Evolutionary conservation across 2,329 filamentous ascomycete species (phyloP).

Genomic region (Xylariaceae sp.): DNA sequence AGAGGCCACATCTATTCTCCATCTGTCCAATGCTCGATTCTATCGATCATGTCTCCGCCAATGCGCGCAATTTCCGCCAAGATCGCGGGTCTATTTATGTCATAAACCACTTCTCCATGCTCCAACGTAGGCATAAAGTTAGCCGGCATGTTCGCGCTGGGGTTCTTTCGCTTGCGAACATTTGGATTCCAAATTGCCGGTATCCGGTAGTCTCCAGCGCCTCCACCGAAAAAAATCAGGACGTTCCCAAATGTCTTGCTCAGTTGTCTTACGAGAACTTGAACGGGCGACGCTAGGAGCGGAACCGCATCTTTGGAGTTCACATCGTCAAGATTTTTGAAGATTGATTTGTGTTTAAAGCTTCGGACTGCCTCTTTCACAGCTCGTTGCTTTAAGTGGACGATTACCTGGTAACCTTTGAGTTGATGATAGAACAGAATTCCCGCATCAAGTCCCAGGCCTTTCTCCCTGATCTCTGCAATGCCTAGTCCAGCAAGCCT

Average conservation of each 20-base stretch:
- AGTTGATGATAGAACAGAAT: slow-evolving; percentile 70
- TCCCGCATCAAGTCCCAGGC: slow-evolving; percentile 48
- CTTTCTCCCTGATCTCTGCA: slow-evolving; percentile 52
- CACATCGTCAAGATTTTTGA: slow-evolving; percentile 74
- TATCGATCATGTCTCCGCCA: slow-evolving; percentile 63
- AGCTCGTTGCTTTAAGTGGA: slow-evolving; percentile 57
- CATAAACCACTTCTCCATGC: slow-evolving; percentile 44
- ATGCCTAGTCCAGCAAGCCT: slow-evolving; percentile 73
- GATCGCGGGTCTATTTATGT: slow-evolving; percentile 64
- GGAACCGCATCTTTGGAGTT: slow-evolving; percentile 33
- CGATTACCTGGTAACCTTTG: slow-evolving; percentile 79
- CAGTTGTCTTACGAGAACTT: slow-evolving; percentile 64
- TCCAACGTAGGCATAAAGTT: slow-evolving; percentile 54
- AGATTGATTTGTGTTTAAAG: slow-evolving; percentile 44
- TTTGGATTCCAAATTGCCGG: slow-evolving; percentile 57
- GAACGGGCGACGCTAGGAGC: slow-evolving; percentile 56
- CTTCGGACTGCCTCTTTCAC: slow-evolving; percentile 31
- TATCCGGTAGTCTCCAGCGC: slow-evolving; percentile 50
- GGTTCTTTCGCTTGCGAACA: slow-evolving; percentile 47
- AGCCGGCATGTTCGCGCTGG: slow-evolving; percentile 68
- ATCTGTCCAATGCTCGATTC: slow-evolving; percentile 49
- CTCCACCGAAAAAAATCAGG: slow-evolving; percentile 76
- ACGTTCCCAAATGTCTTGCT: slow-evolving; percentile 61
- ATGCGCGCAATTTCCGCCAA: slow-evolving; percentile 68
- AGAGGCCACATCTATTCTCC: too few relatives aligned